Conservation (phyloP, 768 basidiomycete species). For the Rhodotorula paludigena region DNA sequence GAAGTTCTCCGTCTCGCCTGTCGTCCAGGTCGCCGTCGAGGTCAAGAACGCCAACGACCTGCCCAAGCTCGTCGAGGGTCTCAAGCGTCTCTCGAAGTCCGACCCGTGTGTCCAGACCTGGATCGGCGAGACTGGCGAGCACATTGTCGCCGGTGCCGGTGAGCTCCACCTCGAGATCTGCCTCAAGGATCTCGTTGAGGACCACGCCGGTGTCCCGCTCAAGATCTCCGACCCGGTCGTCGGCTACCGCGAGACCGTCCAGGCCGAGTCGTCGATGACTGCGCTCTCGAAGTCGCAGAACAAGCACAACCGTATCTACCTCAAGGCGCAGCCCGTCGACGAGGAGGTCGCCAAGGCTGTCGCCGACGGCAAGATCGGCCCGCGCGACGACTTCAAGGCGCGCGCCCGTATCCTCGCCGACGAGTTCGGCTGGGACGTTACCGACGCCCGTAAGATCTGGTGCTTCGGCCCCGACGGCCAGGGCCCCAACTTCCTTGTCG, state of each 20-base stretch:
- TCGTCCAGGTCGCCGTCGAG: slow-evolving; percentile 97
- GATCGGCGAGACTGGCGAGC: slow-evolving; percentile 87
- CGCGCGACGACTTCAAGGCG: slow-evolving; percentile 96
- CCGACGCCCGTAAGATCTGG: slow-evolving; percentile 99
- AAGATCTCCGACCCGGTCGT: slow-evolving; percentile 97
- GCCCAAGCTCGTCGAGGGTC: slow-evolving; percentile 98
- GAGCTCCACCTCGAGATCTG: slow-evolving; percentile 99
- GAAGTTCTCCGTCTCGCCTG: slow-evolving; percentile 99
- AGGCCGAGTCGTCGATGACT: slow-evolving; percentile 87
- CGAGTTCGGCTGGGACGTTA: slow-evolving; percentile 96
- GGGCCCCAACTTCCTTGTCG: slow-evolving; percentile 92
- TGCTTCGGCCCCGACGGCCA: slow-evolving; percentile 98
- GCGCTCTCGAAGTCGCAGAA: slow-evolving; percentile 99
- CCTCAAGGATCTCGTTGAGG: slow-evolving; percentile 99
- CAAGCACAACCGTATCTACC: slow-evolving; percentile 98
- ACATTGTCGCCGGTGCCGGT: slow-evolving; percentile 98
- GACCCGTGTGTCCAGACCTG: slow-evolving; percentile 98
- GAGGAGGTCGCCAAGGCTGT: slow-evolving; percentile 93
- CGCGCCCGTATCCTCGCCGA: slow-evolving; percentile 95
- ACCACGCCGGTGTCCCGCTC: slow-evolving; percentile 98
- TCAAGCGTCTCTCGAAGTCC: slow-evolving; percentile 99
- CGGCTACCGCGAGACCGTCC: slow-evolving; percentile 95
- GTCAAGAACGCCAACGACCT: slow-evolving; percentile 99
- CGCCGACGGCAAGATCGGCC: slow-evolving; percentile 72
- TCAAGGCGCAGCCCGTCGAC: slow-evolving; percentile 85